phyloP scores from a whole-genome alignment of 2,329 filamentous ascomycete species.

The Colletotrichum horii region DNA sequence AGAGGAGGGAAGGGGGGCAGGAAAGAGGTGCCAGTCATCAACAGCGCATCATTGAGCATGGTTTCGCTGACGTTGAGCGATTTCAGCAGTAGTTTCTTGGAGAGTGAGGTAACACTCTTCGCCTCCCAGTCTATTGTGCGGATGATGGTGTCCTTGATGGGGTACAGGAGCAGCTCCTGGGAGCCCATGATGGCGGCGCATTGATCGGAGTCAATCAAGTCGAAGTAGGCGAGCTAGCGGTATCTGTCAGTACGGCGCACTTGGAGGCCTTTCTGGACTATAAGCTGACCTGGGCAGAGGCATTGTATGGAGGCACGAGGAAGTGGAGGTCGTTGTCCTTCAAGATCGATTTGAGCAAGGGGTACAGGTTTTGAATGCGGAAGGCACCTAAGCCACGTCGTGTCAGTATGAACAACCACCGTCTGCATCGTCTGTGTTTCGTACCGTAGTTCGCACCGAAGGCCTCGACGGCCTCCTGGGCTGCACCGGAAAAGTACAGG shows the following conservation, averaged over 20 bases:
- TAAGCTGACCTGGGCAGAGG: slow-evolving; percentile 76
- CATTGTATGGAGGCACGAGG: slow-evolving; percentile 85
- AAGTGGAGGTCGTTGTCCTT: slow-evolving; percentile 73
- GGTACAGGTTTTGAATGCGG: slow-evolving; percentile 74
- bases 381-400: slow-evolving; percentile 64
- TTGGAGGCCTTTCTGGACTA: background rate
- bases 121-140: slow-evolving; percentile 70
- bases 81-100: slow-evolving; percentile 73
- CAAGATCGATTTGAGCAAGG: slow-evolving; percentile 77
- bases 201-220: slow-evolving; percentile 69
- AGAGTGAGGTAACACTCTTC: slow-evolving; percentile 65
- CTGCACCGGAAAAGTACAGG: slow-evolving; percentile 81
- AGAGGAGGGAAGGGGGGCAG: slow-evolving; percentile 81
- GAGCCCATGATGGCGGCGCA: slow-evolving; percentile 82
- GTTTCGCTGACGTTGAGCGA: slow-evolving; percentile 70
- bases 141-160: slow-evolving; percentile 78
- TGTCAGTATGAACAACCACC: background rate
- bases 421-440: slow-evolving; percentile 22
- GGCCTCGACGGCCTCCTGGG: slow-evolving; percentile 80
- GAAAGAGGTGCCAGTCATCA: slow-evolving; percentile 84
- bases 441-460: slow-evolving; percentile 81
- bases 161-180: slow-evolving; percentile 85
- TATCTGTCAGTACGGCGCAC: slow-evolving; percentile 31
- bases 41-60: slow-evolving; percentile 81
- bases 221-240: slow-evolving; percentile 76